Evolutionary conservation across 1,284 basidiomycete species (phyloP), one percentile per base, ranked within the genome.

Genomic region (Xerocomus alliaceus): DNA sequence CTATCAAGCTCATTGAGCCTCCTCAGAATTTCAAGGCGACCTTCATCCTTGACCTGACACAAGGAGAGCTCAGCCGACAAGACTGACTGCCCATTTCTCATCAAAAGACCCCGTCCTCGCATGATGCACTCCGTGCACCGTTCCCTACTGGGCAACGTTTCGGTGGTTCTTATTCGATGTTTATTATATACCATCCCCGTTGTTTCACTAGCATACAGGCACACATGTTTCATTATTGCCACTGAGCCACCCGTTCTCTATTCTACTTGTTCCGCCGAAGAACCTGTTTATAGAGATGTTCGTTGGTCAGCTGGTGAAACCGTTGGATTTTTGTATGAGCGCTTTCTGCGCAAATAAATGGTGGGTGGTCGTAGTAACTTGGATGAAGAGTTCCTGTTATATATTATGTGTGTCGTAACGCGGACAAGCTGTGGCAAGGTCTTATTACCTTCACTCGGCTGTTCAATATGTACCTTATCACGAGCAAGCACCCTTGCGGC

Each of bases 21-120:
- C 89, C 91, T 32, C 82, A 86, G 68, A 86, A 89, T 74, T 86
- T 87, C 76, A 84, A 84, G 68, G 78, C 82, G 55, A 86, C 85
- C 54, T 92, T 92, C 68, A 80, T 89, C 62, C 84, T 93, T 54
- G 84, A 92, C 75, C 82, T 93, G 62, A 92, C 91, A 2, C 91
- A 92, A 71, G 90, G 86, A 15, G 91, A 93, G 74, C 83, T 93
- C 72, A 85, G 90, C 73, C 80, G 90, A 68, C 87, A 87, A 75
- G 88, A 89, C 65, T 90, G 74, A 81, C 20, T 32, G 39, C 1
- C 32, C 13, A 5, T 28, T 20, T 41, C 46, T 49, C 46, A 26
- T 34, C 26, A 32, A 22, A 18, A 48, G 45, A 39, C 26, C 22
- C 13, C n/a, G n/a, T n/a, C n/a, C n/a, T n/a, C n/a, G n/a, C n/a